These are phyloP conservation scores for Parathielavia hyrcaniae DNA, from an alignment of 495 filamentous ascomycete genomes.

Conservation along the genomic window DNA sequence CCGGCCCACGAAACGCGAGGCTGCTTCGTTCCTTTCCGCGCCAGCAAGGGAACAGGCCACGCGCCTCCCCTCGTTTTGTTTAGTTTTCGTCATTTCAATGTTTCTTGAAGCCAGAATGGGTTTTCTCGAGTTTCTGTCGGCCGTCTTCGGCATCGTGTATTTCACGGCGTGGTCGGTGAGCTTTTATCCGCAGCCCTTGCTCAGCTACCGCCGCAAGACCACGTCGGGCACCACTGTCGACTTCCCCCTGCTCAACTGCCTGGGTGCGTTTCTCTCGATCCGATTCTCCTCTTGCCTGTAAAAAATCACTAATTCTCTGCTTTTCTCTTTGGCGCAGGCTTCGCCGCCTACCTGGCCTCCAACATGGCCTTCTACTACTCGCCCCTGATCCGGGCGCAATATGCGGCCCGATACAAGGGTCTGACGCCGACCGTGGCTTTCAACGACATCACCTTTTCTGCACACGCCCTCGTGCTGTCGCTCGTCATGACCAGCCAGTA, in stretches of 20 bases:
- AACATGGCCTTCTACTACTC: constrained; percentile 71
- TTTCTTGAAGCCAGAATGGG: neutral
- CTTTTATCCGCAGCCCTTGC: constrained; percentile 84
- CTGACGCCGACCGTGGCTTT: constrained; percentile 75
- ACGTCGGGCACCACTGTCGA: constrained; percentile 81
- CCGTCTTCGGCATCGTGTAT: constrained; percentile 54
- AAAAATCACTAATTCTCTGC: neutral
- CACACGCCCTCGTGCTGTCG: constrained; percentile 66
- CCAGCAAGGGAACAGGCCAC: neutral
- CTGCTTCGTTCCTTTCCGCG: neutral
- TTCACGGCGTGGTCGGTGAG: constrained; percentile 75
- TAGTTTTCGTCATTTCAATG: neutral
- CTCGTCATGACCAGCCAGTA: constrained; percentile 63
- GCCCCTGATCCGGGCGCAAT: constrained; percentile 67
- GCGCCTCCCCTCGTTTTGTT: neutral
- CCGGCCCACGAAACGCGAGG: neutral
- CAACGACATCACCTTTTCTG: constrained; percentile 84
- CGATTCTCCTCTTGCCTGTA: neutral
- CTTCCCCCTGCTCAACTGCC: constrained; percentile 73
- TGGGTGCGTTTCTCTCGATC: constrained; percentile 45
- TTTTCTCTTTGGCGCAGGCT: constrained; percentile 52
- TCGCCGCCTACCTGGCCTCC: constrained; percentile 69
- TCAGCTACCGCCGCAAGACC: constrained; percentile 66
- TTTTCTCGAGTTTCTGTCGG: constrained; percentile 40
- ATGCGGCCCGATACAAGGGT: constrained; percentile 68